Evolutionary conservation across 139 green algal species (phyloP).

Genomic region (Picochlorum sp.): DNA sequence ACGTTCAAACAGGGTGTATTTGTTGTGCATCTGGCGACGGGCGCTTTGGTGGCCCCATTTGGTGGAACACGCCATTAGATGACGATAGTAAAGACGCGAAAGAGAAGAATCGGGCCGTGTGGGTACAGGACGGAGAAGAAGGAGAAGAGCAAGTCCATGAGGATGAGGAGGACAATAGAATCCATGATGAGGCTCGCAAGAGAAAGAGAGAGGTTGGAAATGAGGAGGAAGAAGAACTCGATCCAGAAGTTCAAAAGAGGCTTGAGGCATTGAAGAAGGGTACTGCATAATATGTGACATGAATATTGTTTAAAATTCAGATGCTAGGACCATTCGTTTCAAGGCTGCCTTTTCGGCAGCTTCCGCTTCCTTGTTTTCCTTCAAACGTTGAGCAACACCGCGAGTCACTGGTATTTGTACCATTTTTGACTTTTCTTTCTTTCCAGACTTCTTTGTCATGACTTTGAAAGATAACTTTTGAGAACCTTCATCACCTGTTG

Average conservation of each 20-base stretch:
- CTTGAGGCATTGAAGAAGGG: slow-evolving; percentile 32
- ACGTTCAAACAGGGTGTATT: slow-evolving; percentile 87
- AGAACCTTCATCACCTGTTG: background rate
- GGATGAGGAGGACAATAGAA: background rate
- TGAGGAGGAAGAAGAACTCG: slow-evolving; percentile 44
- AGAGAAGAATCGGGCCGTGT: slow-evolving; percentile 33
- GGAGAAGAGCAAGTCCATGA: background rate
- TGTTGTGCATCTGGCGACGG: slow-evolving; percentile 78
- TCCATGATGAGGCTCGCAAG: background rate
- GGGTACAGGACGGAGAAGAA: slow-evolving; percentile 28
- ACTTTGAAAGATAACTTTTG: slow-evolving; percentile 17
- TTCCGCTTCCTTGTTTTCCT: slow-evolving; percentile 33
- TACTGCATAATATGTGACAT: background rate
- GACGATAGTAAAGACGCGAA: slow-evolving; percentile 53
- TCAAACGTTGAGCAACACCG: slow-evolving; percentile 7
- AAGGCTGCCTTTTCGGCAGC: slow-evolving; percentile 59
- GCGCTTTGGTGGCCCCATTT: slow-evolving; percentile 78
- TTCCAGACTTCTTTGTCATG: slow-evolving; percentile 31
- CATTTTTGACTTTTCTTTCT: slow-evolving; percentile 27
- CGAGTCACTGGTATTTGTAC: slow-evolving; percentile 18
- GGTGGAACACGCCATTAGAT: slow-evolving; percentile 92
- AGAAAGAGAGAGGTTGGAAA: slow-evolving; percentile 7
- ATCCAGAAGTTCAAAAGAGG: slow-evolving; percentile 39
- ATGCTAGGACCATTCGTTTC: slow-evolving; percentile 69
- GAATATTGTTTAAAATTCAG: background rate